Evolutionary conservation across 768 basidiomycete genomes (phyloP), one percentile per base, ranked within the genome.

Genomic region (Pleurotus tuber-regium): DNA sequence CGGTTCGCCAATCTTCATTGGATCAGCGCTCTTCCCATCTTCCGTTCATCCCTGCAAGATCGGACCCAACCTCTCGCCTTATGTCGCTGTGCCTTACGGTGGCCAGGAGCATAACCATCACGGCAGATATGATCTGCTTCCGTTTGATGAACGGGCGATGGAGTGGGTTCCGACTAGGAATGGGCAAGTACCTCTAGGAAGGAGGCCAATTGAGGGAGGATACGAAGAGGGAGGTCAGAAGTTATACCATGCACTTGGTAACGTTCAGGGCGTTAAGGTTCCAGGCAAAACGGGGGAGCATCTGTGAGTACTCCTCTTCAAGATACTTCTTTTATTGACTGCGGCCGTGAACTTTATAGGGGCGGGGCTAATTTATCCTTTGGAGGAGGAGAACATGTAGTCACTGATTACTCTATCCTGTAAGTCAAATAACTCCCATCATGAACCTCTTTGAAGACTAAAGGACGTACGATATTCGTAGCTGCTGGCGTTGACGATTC

Each of bases 41-140:
- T 81, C 83, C 0, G 86, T 91, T 2, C 89, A 92, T 53, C 90
- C 90, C 3, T 92, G 90, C 78, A 93, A 92, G 72, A 80, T 92
- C 58, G 81, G 72, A 1, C 80, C 84, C 8, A 64, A 75, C 56
- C 78, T 87, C n/a, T 60, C 65, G n/a, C 61, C 76, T 56, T 57
- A 71, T 65, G 53, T 80, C 65, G 61, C 75, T 68, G 83, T 90
- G 1, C 73, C 88, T 2, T 89, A 79, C 57, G 87, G 79, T 11
- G 86, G 86, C 4, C 58, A 54, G 4, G 89, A 90, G 67, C 51
- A 73, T 33, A 70, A 63, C 25, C 89, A 92, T 56, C 51, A 69
- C 6, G 88, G 87, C 1, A 75, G 88, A 14, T 92, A 77, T 57
- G 89, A 92, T 63, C 67, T 93, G 29, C 75, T 93, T 0, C 87